These are phyloP conservation scores for Podaxis mareebaensis DNA, from an alignment of 768 basidiomycete genomes.

Conservation along the genomic window DNA sequence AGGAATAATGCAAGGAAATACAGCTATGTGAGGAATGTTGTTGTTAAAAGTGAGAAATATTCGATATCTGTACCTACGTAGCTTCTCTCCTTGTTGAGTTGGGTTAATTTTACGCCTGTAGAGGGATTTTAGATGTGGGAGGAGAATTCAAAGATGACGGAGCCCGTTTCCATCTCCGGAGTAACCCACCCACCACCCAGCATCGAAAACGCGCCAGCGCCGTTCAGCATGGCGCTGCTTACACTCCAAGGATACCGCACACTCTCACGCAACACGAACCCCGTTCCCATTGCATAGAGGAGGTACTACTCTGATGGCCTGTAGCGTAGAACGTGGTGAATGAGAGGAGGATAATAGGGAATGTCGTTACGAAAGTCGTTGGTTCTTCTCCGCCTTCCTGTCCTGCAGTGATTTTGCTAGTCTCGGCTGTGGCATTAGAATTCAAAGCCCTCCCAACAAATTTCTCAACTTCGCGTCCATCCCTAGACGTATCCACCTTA, in stretches of 20 bases:
- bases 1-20: constrained; percentile 69
- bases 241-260: constrained; percentile 71
- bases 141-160: constrained; percentile 41
- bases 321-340: constrained; percentile 81
- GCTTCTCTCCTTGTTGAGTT: background rate
- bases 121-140: background rate
- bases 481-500: too few relatives aligned
- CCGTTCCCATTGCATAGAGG: constrained; percentile 96
- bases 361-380: background rate
- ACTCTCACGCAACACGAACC: constrained; percentile 74
- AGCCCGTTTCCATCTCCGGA: constrained; percentile 84
- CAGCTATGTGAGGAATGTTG: constrained; percentile 62
- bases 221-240: constrained; percentile 73
- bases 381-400: constrained; percentile 28
- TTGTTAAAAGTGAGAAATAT: constrained; percentile 41
- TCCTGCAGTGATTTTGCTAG: background rate
- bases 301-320: constrained; percentile 85
- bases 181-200: constrained; percentile 45
- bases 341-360: constrained; percentile 72
- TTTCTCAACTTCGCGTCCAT: too few relatives aligned
- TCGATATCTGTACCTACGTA: constrained; percentile 32
- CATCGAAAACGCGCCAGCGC: constrained; percentile 71
- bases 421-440: too few relatives aligned
- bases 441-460: too few relatives aligned
- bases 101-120: background rate